A percentile compares a stretch with the other conserved stretches of the same genome.
Conservation (phyloP, 2,329 filamentous ascomycete species). For the Rhynchosporium agropyri region DNA sequence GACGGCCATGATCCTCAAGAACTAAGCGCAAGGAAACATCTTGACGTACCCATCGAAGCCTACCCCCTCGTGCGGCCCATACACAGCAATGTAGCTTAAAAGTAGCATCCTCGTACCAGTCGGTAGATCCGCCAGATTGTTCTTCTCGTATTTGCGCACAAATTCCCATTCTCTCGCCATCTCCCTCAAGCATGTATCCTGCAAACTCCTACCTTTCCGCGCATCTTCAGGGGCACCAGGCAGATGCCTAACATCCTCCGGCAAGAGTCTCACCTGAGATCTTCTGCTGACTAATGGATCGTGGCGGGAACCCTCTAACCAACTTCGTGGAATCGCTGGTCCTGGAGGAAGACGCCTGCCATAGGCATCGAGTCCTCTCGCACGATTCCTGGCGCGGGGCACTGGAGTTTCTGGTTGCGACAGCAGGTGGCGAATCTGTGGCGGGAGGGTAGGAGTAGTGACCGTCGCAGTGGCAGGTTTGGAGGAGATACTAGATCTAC, state of each 20-base stretch:
- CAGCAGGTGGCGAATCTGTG: constrained; percentile 60
- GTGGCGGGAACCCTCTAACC: constrained; percentile 48
- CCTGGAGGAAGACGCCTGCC: constrained; percentile 59
- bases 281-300: constrained; percentile 29
- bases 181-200: constrained; percentile 53
- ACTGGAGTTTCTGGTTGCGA: constrained; percentile 60
- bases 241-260: constrained; percentile 39
- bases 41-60: constrained; percentile 47
- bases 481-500: constrained; percentile 46
- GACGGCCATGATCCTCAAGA: background rate
- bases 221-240: constrained; percentile 44
- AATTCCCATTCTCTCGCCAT: constrained; percentile 59
- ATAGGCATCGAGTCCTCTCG: constrained; percentile 49
- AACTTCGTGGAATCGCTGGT: constrained; percentile 61
- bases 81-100: constrained; percentile 53
- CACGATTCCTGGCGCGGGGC: constrained; percentile 45
- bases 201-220: constrained; percentile 41
- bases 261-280: constrained; percentile 37
- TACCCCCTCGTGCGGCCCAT: constrained; percentile 50
- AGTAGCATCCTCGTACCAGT: constrained; percentile 55
- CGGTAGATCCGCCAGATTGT: constrained; percentile 59
- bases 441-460: constrained; percentile 56
- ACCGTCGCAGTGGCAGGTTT: constrained; percentile 26
- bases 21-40: background rate
- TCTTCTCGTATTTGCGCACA: constrained; percentile 57